Percentiles rank a stretch among this genome's conserved stretches.
These are phyloP conservation scores for Dysphania ambrosioides DNA, from an alignment of 148 eudicot species.

Conservation along the genomic window DNA sequence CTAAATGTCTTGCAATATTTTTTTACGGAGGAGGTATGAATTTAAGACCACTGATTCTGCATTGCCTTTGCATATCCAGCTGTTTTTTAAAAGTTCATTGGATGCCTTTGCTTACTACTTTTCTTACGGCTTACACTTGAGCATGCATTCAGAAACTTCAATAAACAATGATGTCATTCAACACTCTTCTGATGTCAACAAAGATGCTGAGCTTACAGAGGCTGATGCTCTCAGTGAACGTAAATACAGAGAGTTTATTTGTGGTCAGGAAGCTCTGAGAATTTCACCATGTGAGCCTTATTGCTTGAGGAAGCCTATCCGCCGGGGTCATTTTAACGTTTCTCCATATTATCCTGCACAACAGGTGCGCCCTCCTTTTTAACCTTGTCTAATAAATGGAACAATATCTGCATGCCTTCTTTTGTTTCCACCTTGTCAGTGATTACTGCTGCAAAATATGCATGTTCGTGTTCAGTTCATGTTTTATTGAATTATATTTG, in stretches of 20 bases:
- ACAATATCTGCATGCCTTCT: neutral
- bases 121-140: neutral
- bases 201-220: slow-evolving; percentile 32
- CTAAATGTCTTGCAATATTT: too few species aligned
- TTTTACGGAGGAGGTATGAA: neutral
- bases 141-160: slow-evolving; percentile 47
- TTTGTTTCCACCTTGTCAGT: neutral
- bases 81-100: neutral
- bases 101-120: neutral
- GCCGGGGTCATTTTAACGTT: slow-evolving; percentile 92
- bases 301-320: slow-evolving; percentile 91
- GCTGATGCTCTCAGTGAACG: slow-evolving; percentile 31
- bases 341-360: slow-evolving; percentile 84
- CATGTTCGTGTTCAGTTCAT: neutral
- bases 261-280: slow-evolving; percentile 90
- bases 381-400: neutral
- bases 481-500: neutral
- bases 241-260: slow-evolving; percentile 63
- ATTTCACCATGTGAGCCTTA: slow-evolving; percentile 89
- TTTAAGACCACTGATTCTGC: neutral
- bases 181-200: slow-evolving; percentile 37
- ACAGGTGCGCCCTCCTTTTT: slow-evolving; percentile 50
- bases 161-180: slow-evolving; percentile 28
- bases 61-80: neutral
- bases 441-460: neutral